Conservation (phyloP, 306 rosid species). For the Quercus parvula region DNA sequence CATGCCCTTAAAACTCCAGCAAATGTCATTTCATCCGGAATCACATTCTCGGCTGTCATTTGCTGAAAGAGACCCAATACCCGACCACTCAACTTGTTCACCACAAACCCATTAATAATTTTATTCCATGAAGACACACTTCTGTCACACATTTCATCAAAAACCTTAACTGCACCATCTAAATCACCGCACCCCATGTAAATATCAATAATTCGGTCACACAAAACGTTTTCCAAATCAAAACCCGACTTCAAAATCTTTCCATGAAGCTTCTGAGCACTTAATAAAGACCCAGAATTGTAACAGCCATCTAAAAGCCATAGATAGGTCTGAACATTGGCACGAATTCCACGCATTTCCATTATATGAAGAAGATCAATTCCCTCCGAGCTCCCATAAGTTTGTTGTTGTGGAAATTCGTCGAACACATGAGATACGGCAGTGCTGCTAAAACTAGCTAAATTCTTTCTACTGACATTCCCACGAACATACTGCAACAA, state of each 20-base stretch:
- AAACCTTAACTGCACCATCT: slow-evolving; percentile 43
- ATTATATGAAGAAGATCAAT: slow-evolving; percentile 51
- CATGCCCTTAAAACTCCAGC: slow-evolving; percentile 67
- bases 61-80: slow-evolving; percentile 40
- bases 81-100: slow-evolving; percentile 26
- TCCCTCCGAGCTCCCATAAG: slow-evolving; percentile 32
- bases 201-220: slow-evolving; percentile 44
- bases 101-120: slow-evolving; percentile 42
- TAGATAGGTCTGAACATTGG: slow-evolving; percentile 68
- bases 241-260: slow-evolving; percentile 68
- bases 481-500: slow-evolving; percentile 35
- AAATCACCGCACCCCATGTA: slow-evolving; percentile 49
- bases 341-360: slow-evolving; percentile 65
- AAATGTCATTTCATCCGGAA: slow-evolving; percentile 51
- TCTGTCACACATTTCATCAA: slow-evolving; percentile 52
- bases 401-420: slow-evolving; percentile 23
- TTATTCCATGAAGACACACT: slow-evolving; percentile 57
- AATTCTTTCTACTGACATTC: slow-evolving; percentile 20
- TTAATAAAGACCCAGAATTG: slow-evolving; percentile 41
- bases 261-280: slow-evolving; percentile 63
- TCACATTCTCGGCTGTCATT: slow-evolving; percentile 46
- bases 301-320: slow-evolving; percentile 68
- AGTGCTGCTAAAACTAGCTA: slow-evolving; percentile 36
- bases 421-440: slow-evolving; percentile 32
- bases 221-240: slow-evolving; percentile 32